Conservation (phyloP, 768 basidiomycete species). For the Panellus pusillus region DNA sequence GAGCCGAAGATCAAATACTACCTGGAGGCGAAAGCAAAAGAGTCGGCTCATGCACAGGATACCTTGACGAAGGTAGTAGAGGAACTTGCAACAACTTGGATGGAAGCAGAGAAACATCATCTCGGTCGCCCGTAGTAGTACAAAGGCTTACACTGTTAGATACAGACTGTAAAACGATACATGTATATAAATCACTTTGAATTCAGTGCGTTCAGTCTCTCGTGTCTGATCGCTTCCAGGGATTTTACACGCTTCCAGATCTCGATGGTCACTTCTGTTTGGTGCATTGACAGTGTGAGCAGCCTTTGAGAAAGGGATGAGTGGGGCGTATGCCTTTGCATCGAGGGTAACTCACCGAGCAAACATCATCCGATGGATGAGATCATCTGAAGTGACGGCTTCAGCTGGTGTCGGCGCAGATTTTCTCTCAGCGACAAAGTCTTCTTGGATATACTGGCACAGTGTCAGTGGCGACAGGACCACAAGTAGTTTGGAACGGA, state of each 20-base stretch:
- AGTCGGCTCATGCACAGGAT: conserved; percentile 44
- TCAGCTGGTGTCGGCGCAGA: conserved; percentile 33
- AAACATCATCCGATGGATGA: conserved; percentile 66
- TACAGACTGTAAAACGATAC: background rate
- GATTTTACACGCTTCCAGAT: conserved; percentile 66
- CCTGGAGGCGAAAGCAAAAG: conserved; percentile 71
- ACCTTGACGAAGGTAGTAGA: conserved; percentile 57
- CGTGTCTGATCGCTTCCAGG: conserved; percentile 51
- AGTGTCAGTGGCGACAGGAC: background rate
- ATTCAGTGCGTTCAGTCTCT: conserved; percentile 17
- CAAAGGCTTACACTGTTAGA: background rate
- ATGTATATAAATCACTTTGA: background rate
- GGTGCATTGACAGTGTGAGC: conserved; percentile 60
- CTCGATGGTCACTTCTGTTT: conserved; percentile 51
- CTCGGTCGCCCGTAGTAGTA: conserved; percentile 34
- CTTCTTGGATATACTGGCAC: conserved; percentile 69
- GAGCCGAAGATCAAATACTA: conserved; percentile 96
- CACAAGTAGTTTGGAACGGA: conserved; percentile 26
- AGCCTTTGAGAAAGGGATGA: conserved; percentile 45
- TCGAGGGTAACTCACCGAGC: conserved; percentile 52
- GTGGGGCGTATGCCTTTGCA: background rate
- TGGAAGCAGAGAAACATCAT: conserved; percentile 58
- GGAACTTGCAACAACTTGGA: conserved; percentile 67
- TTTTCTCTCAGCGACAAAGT: conserved; percentile 58
- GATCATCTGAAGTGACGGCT: conserved; percentile 51